Base-by-base conservation (phyloP, 2,329 filamentous ascomycete species). In the Cladosporium sp. region DNA sequence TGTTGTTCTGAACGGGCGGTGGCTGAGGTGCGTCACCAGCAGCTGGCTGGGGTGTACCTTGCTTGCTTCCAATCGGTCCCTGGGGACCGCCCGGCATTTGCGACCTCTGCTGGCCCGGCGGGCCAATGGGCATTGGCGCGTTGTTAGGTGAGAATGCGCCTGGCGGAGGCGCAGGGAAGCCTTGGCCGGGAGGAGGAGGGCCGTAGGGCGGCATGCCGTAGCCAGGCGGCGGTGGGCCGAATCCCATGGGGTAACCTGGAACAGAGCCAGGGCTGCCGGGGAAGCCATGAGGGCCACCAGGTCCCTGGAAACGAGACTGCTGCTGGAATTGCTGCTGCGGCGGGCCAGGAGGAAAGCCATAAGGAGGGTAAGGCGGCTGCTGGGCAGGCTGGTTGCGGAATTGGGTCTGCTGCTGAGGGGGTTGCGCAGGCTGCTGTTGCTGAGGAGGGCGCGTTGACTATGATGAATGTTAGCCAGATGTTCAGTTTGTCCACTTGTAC, bases 151-250 rank as follows among this genome's bases (percentile, higher is more conserved):
- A 58, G 49, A 64, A 64, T 7, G 55, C 57, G 13, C 63, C 63
- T 39, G 64, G 77, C 20, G 80, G 80, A 36, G 50, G 55, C 18
- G 56, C 56, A 53, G 83, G 84, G 47, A 72, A 68, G 42, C 80
- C 84, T 22, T 82, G 84, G 24, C 80, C 83, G 29, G 84, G 85
- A 59, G 89, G 93, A 20, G 50, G 50, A 8, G 24, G 24, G n/a
- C 29, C 24, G 4, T 30, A 34, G 1, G 44, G 44, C 38, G 45
- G 45, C 45, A 48, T 48, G 29, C 52, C 52, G 34, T 54, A 54
- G 34, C 52, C 56, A 34, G 58, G 56, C 30, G 62, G 64, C 41
- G 62, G 61, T 17, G 59, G 56, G 41, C 58, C 62, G 43, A 66
- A 67, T 37, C 67, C 65, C 57, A 61, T 57, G 1, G 59, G 59